A percentile compares a stretch with the other conserved stretches of the same genome.
These are phyloP conservation scores for Scheffersomyces ergatensis DNA, from an alignment of 805 yeast species.

Conservation along the genomic window DNA sequence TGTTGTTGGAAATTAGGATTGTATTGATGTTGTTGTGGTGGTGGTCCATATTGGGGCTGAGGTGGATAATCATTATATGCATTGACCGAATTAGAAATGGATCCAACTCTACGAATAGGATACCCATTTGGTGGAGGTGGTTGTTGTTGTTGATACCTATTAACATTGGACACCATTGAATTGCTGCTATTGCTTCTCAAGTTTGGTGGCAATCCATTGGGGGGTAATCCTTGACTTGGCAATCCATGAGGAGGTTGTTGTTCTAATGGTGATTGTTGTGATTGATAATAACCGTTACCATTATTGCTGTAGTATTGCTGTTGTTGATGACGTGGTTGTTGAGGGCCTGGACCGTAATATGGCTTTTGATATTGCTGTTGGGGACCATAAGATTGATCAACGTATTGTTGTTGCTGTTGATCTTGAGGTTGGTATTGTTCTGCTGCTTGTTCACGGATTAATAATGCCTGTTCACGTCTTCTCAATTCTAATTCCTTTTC, in stretches of 20 bases:
- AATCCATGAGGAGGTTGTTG: slow-evolving; percentile 32
- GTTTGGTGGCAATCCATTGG: slow-evolving; percentile 21
- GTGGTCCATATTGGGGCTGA: slow-evolving; percentile 4
- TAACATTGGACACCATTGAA: slow-evolving; percentile 11
- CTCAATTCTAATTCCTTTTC: slow-evolving; percentile 24
- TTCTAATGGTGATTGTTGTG: slow-evolving; percentile 14
- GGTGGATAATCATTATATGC: slow-evolving; percentile 6
- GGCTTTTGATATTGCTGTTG: slow-evolving; percentile 4
- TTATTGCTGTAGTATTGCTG: slow-evolving; percentile 7
- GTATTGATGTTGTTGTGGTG: slow-evolving; percentile 9
- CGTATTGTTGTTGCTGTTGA: slow-evolving; percentile 5
- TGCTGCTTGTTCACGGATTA: slow-evolving; percentile 10
- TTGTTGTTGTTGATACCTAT: slow-evolving; percentile 7
- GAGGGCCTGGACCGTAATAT: slow-evolving; percentile 1
- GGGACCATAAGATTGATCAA: slow-evolving; percentile 3
- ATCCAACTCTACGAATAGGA: slow-evolving; percentile 1
- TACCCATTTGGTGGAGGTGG: slow-evolving; percentile 1
- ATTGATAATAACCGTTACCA: slow-evolving; percentile 4
- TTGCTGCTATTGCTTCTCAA: slow-evolving; percentile 13
- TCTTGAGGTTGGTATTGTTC: background rate
- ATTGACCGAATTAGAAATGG: slow-evolving; percentile 8
- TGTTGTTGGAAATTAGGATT: slow-evolving; percentile 4
- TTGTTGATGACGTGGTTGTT: slow-evolving; percentile 2
- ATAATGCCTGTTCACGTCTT: slow-evolving; percentile 24
- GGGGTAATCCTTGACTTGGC: slow-evolving; percentile 26